Percentiles rank a stretch among this genome's conserved stretches.
These are phyloP conservation scores for Aspergillus transmontanensis DNA, from an alignment of 2,329 filamentous ascomycete genomes.

Conservation along the genomic window DNA sequence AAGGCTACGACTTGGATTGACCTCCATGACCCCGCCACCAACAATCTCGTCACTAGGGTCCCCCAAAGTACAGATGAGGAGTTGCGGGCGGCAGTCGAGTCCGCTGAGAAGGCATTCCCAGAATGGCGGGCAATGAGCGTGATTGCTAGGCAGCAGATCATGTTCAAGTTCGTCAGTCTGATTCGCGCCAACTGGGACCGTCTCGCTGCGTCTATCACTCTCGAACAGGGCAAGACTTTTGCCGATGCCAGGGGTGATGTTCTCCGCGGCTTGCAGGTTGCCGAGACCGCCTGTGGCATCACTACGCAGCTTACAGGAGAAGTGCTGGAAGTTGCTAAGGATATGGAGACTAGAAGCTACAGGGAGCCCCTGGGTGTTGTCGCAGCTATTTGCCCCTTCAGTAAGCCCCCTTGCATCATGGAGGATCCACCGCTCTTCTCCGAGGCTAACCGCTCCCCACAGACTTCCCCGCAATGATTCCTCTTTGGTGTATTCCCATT, in stretches of 20 bases:
- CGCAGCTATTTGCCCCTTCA: slow-evolving; percentile 68
- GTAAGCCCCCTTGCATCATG: slow-evolving; percentile 41
- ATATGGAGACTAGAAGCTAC: slow-evolving; percentile 70
- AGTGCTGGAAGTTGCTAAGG: slow-evolving; percentile 69
- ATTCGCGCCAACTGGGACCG: slow-evolving; percentile 68
- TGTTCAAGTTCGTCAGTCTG: slow-evolving; percentile 66
- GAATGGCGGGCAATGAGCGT: slow-evolving; percentile 63
- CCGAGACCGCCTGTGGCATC: slow-evolving; percentile 68
- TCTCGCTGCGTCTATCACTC: slow-evolving; percentile 65
- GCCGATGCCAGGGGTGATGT: slow-evolving; percentile 69
- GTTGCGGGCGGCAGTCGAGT: slow-evolving; percentile 62
- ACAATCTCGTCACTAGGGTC: slow-evolving; percentile 67
- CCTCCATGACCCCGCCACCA: slow-evolving; percentile 65
- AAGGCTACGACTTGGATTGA: slow-evolving; percentile 65
- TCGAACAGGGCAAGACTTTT: slow-evolving; percentile 71
- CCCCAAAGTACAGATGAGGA: slow-evolving; percentile 68
- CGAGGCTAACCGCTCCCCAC: slow-evolving; percentile 23
- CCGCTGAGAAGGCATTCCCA: slow-evolving; percentile 65
- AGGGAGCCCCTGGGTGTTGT: slow-evolving; percentile 66
- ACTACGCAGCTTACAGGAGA: slow-evolving; percentile 67
- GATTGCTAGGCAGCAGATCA: slow-evolving; percentile 63
- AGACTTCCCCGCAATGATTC: slow-evolving; percentile 73
- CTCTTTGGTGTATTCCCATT: slow-evolving; percentile 67
- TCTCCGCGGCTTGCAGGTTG: slow-evolving; percentile 66
- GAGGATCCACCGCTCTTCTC: slow-evolving; percentile 1